Percentiles rank a stretch among this genome's conserved stretches.
Evolutionary conservation across 345 rosid species (phyloP).

Genomic region (Citrus hindsii): DNA sequence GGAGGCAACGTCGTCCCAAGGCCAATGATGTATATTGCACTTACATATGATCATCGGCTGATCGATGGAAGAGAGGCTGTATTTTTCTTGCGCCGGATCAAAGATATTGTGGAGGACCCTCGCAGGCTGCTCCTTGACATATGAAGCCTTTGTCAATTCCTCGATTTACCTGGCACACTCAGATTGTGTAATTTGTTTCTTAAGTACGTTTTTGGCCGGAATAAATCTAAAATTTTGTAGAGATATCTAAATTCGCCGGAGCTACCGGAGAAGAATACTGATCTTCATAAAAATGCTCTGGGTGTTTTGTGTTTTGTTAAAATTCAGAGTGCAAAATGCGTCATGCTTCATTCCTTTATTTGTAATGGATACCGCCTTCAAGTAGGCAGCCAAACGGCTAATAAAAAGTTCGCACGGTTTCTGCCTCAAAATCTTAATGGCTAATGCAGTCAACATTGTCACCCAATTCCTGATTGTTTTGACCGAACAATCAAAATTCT

Average conservation of each 20-base stretch:
- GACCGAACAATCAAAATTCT: too few species aligned
- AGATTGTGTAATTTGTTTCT: not conserved
- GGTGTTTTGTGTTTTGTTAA: not conserved
- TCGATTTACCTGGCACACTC: not conserved
- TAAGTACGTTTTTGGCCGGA: not conserved
- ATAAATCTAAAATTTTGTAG: constrained; percentile 16
- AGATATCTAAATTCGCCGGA: not conserved
- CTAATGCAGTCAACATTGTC: not conserved
- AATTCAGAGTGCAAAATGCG: not conserved
- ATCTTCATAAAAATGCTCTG: not conserved
- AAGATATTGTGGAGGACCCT: constrained; percentile 86
- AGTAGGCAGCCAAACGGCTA: not conserved
- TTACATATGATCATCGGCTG: constrained; percentile 78
- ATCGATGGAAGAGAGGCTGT: constrained; percentile 93
- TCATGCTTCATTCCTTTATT: not conserved
- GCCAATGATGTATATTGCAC: constrained; percentile 87
- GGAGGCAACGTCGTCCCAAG: constrained; percentile 55
- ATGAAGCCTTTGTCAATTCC: constrained; percentile 16
- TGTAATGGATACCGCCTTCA: too few species aligned
- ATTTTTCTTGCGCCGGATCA: constrained; percentile 75
- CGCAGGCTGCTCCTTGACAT: constrained; percentile 67
- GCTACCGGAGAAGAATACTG: not conserved
- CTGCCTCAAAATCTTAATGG: not conserved
- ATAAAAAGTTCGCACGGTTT: not conserved
- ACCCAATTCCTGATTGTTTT: not conserved